Base-by-base conservation (phyloP, 345 rosid genomes). In the Acer yangbiense region DNA sequence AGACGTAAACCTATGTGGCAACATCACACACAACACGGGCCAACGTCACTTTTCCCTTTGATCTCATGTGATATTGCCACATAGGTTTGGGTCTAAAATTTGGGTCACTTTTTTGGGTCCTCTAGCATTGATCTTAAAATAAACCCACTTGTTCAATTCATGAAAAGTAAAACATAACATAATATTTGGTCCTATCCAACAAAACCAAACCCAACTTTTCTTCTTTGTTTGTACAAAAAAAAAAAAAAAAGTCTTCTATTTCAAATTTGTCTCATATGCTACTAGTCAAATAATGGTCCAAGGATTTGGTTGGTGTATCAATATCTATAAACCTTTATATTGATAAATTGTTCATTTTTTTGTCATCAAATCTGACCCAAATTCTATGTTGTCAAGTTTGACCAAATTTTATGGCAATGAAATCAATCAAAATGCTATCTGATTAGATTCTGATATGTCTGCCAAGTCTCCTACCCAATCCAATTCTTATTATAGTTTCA, bases 241-340 rank as follows among this genome's bases (percentile, higher is more conserved):
- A 32, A 29, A 29, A 29, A 29, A 32, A 32, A 35, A 35, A 35
- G 39, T 41, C 61, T 43, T 43, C 46, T 8, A 17, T 62, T 70
- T 32, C 63, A 70, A 35, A 32, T 32, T 62, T 27, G 41, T 9
- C 39, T 6, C 57, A 7, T 50, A 20, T 43, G 11, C 3, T 8
- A 35, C 55, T 57, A 75, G 79, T 80, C 79, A 71, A 60, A 60
- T 25, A 76, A 57, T 17, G 58, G 48, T 75, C 74, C 69, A 71
- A 62, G 29, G 43, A n/a, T 74, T 46, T 46, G 63, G 77, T 75
- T 65, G 71, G 63, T 63, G 39, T n/a, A 17, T n/a, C n/a, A 20
- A 2, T 21, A 11, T 55, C 25, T 44, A 43, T 3, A 63, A 14
- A 14, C 66, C 7, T 3, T 3, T 39, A 3, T 12, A 2, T 57